Evolutionary conservation across 1,284 basidiomycete species (phyloP).

Genomic region (Agaricales sp.): DNA sequence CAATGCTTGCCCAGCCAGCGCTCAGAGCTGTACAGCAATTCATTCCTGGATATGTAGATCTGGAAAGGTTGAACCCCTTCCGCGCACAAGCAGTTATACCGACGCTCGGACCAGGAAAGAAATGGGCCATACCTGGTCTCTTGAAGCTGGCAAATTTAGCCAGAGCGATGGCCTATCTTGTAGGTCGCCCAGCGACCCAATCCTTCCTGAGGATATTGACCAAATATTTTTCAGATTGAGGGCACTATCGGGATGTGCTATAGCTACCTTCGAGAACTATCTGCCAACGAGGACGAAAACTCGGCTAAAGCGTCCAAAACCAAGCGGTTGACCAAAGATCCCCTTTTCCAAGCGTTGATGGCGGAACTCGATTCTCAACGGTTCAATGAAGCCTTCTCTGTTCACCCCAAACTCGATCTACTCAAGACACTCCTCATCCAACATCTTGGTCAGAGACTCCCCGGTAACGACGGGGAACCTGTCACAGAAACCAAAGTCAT

Average conservation of each 20-base stretch:
- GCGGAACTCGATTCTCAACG: constrained; percentile 51
- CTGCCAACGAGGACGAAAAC: constrained; percentile 25
- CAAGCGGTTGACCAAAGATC: constrained; percentile 39
- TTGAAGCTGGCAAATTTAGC: constrained; percentile 47
- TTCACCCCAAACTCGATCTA: constrained; percentile 92
- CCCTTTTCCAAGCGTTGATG: constrained; percentile 52
- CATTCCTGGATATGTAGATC: constrained; percentile 20
- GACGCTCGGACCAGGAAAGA: constrained; percentile 26
- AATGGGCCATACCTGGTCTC: constrained; percentile 32
- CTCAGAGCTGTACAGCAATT: constrained; percentile 13
- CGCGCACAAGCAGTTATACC: constrained; percentile 30
- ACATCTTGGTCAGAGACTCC: constrained; percentile 62
- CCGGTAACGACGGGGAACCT: constrained; percentile 35
- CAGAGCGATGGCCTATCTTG: constrained; percentile 74
- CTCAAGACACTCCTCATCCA: constrained; percentile 69
- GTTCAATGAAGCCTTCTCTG: constrained; percentile 35
- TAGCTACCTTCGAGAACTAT: constrained; percentile 39
- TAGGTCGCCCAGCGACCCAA: constrained; percentile 23
- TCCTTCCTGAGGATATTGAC: not conserved
- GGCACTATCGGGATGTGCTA: constrained; percentile 77
- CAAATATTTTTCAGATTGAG: constrained; percentile 53
- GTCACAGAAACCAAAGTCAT: constrained; percentile 69
- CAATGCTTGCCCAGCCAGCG: constrained; percentile 13
- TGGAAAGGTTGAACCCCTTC: constrained; percentile 47
- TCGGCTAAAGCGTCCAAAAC: constrained; percentile 23